Percentiles rank a stretch among this genome's conserved stretches.
phyloP scores from a whole-genome alignment of 768 basidiomycete species.

The Mycena olivaceomarginata region DNA sequence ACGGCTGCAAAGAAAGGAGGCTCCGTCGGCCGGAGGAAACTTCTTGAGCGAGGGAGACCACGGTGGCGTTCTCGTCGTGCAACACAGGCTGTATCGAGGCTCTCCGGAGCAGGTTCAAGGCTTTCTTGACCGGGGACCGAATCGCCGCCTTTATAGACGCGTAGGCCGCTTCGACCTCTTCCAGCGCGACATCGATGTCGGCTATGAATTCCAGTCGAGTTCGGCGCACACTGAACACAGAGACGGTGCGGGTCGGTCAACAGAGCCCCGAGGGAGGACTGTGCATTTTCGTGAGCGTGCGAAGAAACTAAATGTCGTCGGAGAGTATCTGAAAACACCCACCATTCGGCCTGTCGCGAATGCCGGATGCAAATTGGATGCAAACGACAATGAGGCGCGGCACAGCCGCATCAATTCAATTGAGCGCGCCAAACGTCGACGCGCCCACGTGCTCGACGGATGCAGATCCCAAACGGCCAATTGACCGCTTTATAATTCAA shows the following conservation, averaged over 20 bases:
- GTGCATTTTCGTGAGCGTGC: neutral
- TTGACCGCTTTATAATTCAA: no score
- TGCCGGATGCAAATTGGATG: no score
- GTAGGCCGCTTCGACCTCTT: conserved; percentile 11
- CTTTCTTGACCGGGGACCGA: conserved; percentile 21
- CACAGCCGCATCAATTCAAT: no score
- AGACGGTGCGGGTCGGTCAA: conserved; percentile 10
- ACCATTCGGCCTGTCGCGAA: no score
- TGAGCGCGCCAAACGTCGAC: no score
- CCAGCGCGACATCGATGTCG: conserved; percentile 24
- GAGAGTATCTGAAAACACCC: no score
- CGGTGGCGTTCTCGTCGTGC: conserved; percentile 12
- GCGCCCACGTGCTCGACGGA: no score
- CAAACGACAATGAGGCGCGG: no score
- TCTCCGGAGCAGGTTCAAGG: conserved; percentile 27
- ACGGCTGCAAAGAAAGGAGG: neutral
- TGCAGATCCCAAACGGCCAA: no score
- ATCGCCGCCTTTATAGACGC: neutral
- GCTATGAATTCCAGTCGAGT: neutral
- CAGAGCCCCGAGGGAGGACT: conserved; percentile 17
- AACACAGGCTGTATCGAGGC: neutral
- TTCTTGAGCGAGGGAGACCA: conserved; percentile 6
- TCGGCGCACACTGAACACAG: conserved; percentile 10
- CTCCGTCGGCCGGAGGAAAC: conserved; percentile 4
- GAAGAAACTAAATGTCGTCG: no score